These are phyloP conservation scores for Oryza coarctata DNA, from an alignment of 176 grass and related monocot species.

Conservation along the genomic window DNA sequence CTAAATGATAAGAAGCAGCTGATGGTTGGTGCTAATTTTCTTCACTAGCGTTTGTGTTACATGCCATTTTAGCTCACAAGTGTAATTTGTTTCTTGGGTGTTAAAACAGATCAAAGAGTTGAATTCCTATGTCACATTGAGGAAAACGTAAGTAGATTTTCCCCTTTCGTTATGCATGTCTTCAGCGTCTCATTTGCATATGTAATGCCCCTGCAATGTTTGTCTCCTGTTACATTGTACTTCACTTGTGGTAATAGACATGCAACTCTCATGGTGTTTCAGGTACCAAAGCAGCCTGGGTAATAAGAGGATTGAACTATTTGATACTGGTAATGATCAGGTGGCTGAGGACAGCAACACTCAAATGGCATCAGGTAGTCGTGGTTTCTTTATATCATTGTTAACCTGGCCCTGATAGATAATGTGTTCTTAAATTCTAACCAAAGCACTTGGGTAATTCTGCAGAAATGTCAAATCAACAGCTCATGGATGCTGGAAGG, in stretches of 20 bases:
- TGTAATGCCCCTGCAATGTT: neutral
- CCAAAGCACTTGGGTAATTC: conserved; percentile 20
- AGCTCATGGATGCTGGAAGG: conserved; percentile 76
- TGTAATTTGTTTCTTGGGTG: conserved; percentile 35
- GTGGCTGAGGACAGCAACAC: conserved; percentile 53
- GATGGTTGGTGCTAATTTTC: conserved; percentile 55
- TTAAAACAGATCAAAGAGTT: conserved; percentile 87
- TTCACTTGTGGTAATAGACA: conserved; percentile 13
- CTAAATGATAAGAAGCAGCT: conserved; percentile 98
- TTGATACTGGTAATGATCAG: conserved; percentile 74
- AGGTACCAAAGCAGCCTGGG: conserved; percentile 95
- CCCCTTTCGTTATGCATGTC: neutral
- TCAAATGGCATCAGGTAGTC: conserved; percentile 80
- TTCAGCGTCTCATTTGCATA: neutral
- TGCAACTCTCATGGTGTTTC: conserved; percentile 16
- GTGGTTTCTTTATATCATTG: neutral
- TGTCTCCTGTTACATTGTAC: neutral
- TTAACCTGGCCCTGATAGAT: neutral
- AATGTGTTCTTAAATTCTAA: conserved; percentile 11
- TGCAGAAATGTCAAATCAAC: conserved; percentile 93
- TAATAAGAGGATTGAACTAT: conserved; percentile 95
- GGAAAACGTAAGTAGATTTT: conserved; percentile 76
- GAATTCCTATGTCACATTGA: conserved; percentile 89
- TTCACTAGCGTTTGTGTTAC: neutral
- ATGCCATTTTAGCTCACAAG: neutral